phyloP scores from a whole-genome alignment of 139 green algal species.

The Tetraselmis chui region DNA sequence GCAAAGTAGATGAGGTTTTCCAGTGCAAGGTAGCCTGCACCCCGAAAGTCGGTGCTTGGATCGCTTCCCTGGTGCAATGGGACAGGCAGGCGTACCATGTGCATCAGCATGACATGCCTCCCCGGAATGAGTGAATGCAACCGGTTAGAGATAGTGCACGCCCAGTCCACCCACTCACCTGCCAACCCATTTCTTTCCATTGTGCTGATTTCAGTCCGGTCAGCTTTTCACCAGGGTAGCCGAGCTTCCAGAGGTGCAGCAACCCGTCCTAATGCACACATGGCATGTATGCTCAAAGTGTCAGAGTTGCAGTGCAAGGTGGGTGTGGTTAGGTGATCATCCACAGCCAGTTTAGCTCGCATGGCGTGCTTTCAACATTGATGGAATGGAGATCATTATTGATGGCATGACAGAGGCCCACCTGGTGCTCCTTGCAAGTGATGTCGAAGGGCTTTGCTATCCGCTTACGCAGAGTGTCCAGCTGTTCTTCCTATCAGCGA shows the following conservation, averaged over 20 bases:
- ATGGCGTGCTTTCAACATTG: no score
- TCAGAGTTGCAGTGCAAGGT: no score
- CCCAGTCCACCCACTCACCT: no score
- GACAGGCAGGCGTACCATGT: no score
- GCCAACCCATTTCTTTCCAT: conserved; percentile 83
- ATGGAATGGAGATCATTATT: no score
- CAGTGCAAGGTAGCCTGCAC: conserved; percentile 62
- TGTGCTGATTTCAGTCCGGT: conserved; percentile 23
- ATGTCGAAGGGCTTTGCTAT: conserved; percentile 29
- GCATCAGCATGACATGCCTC: no score
- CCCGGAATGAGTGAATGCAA: no score
- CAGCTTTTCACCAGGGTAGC: conserved; percentile 39
- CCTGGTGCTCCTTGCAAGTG: conserved; percentile 24
- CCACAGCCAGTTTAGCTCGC: no score
- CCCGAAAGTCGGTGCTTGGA: conserved; percentile 72
- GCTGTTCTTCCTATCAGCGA: conserved; percentile 29
- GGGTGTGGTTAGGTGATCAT: no score
- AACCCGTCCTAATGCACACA: neutral
- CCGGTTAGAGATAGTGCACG: no score
- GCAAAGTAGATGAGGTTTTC: conserved; percentile 75
- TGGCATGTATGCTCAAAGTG: no score
- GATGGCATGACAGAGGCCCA: no score
- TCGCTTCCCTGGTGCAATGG: conserved; percentile 55
- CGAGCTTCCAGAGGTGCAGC: conserved; percentile 44
- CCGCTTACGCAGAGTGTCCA: conserved; percentile 29